Evolutionary conservation across 257 asterid species (phyloP).

Genomic region (Penstemon barbatus): DNA sequence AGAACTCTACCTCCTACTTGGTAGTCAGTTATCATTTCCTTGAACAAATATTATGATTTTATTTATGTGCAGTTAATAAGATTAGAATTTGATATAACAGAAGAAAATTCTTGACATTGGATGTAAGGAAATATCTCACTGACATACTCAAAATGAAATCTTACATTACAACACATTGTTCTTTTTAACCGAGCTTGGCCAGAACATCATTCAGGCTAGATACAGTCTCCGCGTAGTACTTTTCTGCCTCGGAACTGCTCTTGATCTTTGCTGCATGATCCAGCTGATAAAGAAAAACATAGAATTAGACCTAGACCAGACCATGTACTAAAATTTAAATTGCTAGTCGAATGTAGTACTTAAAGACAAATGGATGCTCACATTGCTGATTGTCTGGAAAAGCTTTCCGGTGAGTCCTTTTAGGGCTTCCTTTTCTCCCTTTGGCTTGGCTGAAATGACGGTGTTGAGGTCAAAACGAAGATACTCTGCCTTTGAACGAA

Average conservation of each 20-base stretch:
- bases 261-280: conserved; percentile 89
- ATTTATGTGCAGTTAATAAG: too few relatives aligned
- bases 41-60: too few relatives aligned
- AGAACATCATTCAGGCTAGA: conserved; percentile 66
- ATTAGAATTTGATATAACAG: neutral
- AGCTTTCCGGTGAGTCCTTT: conserved; percentile 69
- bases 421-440: conserved; percentile 63
- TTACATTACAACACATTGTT: conserved; percentile 33
- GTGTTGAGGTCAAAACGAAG: conserved; percentile 96
- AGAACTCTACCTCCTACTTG: too few relatives aligned
- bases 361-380: conserved; percentile 25
- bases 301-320: too few relatives aligned
- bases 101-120: conserved; percentile 21
- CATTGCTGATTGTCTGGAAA: conserved; percentile 56
- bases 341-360: neutral
- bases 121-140: conserved; percentile 30
- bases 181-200: conserved; percentile 68
- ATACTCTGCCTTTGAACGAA: conserved; percentile 65
- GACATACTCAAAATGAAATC: conserved; percentile 26
- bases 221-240: conserved; percentile 76
- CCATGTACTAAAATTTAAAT: neutral
- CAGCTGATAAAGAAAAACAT: conserved; percentile 46
- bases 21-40: too few relatives aligned
- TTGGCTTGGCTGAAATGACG: conserved; percentile 74
- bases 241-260: conserved; percentile 72